Evolutionary conservation across 106 monocot genomes (phyloP), one percentile per base, ranked within the genome.

Genomic region (Narthecium ossifragum): DNA sequence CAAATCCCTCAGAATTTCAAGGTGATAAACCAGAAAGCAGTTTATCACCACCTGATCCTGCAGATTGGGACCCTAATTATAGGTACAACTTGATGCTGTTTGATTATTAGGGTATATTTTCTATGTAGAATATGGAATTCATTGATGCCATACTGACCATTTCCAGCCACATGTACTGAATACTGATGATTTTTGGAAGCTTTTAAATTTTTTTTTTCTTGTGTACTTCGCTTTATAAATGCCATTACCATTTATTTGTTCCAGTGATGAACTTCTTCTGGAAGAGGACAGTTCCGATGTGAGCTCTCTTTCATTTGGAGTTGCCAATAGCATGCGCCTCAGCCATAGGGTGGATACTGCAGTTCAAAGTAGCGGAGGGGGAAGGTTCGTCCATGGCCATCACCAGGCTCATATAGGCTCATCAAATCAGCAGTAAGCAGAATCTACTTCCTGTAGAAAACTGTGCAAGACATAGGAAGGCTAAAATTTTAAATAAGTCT

Each of bases 11-110:
- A 17, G 75, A 78, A n/a, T 17, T 39, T 34, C 68, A 54, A 20
- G 52, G n/a, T 57, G 77, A 77, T 67, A 76, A 67, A 57, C 61
- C 64, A 51, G 78, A 82, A 59, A 63, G 75, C 67, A 78, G 61
- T 60, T 87, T 78, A 32, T 75, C 69, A 41, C 13, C 72, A 20
- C 90, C 70, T 34, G 63, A 91, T 71, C 91, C 98, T 52, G 91
- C 81, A 46, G 91, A 91, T 72, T 98, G 98, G 98, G 91, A 91
- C 63, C 98, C 98, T 34, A 69, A 84, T 50, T 98, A 91, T 55
- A 98, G 98, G 98, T 98, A 75, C 31, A n/a, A 46, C 43, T 43
- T 43, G 43, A 43, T 43, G 43, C 18, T 43, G 43, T 18, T 43
- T 17, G 43, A 11, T 43, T 18, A 43, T 13, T 43, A 17, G 43